Evolutionary conservation across 2,329 filamentous ascomycete species (phyloP), one percentile per base, ranked within the genome.

Genomic region (Teratosphaeria zuluensis): DNA sequence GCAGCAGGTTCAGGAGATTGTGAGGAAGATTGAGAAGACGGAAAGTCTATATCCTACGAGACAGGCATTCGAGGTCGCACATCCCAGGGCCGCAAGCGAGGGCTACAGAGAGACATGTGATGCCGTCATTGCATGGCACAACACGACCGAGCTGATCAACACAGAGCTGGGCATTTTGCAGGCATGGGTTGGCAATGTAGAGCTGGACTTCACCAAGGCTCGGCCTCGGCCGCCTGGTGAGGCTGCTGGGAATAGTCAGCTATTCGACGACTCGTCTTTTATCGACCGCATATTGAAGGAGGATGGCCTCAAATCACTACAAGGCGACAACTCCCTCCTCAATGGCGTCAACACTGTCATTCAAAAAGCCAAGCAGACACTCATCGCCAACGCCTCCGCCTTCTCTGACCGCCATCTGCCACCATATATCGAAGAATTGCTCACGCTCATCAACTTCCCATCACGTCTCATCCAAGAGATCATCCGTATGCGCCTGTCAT

Each of bases 371-470:
- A 99, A 99, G 74, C 84, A 84, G 61, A 96, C 92, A 0, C 79
- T 97, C 53, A 96, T 97, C 53, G 80, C 85, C 65, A 96, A 96
- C 70, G 89, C 90, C 2, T 84, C 85, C 61, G 85, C 86, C 1
- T 99, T 97, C 71, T 85, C 87, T 48, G 89, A 92, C 68, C 86
- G 92, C 4, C 92, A 99, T 75, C 79, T 99, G 16, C 94, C 94
- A 6, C 92, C 92, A 0, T 97, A 96, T 70, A 95, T 99, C 59
- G 94, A 99, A 71, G 94, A 99, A 73, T 81, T 99, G 52, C 83
- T 97, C 53, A 96, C 90, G 0, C 80, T 99, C 51, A 96, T 99
- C 78, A 97, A 95, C 75, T 99, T 99, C 69, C 94, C 94, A 1
- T 95, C 92, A 1, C 87, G 94, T 8, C 81, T 99, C 38, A 94